Evolutionary conservation across 1,284 basidiomycete genomes (phyloP), one percentile per base, ranked within the genome.

Genomic region (Phaffia rhodozyma): DNA sequence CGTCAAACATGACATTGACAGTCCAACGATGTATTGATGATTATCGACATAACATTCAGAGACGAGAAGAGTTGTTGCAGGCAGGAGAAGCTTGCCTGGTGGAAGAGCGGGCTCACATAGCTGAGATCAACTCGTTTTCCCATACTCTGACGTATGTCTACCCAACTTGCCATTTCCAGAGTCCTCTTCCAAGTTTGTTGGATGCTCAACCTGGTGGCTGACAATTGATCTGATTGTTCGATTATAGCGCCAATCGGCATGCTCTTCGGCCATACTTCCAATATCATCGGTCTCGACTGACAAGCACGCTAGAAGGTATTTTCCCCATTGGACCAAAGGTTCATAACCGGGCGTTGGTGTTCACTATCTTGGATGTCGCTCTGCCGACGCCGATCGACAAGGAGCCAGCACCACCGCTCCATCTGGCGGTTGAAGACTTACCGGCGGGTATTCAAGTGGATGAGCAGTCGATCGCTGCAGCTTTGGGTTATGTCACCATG

Each of bases 401-500:
- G 60, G 89, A 91, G 69, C 88, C 91, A 50, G 90, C 86, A 0
- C 91, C 91, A n/a, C 89, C 91, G 3, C 77, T 91, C 59, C 78
- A 80, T 5, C 74, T 93, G 57, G 76, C 83, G 60, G 76, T 80
- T 32, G 80, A 83, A 67, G 84, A 82, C 66, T 67, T 65, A 30
- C 71, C 66, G 7, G 65, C 63, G 5, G 70, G 70, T 5, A 53
- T 67, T 38, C 83, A 83, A 47, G 82, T 93, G 50, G 91, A 85
- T 60, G 91, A 94, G 74, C 87, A 91, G 61, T 78, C 82, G 2
- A 84, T 91, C 3, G 86, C 91, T 0, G 87, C 88, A 4, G 88
- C 91, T 2, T 78, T 97, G 25, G 92, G 91, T 2, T 92, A 87
- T 72, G 87, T 85, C 0, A 91, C 89, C 0, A 86, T 92, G 71